A percentile compares a stretch with the other conserved stretches of the same genome.
Conservation (phyloP, 2,329 filamentous ascomycete species). For the Ophiognomonia clavigignenti-juglandacearum region DNA sequence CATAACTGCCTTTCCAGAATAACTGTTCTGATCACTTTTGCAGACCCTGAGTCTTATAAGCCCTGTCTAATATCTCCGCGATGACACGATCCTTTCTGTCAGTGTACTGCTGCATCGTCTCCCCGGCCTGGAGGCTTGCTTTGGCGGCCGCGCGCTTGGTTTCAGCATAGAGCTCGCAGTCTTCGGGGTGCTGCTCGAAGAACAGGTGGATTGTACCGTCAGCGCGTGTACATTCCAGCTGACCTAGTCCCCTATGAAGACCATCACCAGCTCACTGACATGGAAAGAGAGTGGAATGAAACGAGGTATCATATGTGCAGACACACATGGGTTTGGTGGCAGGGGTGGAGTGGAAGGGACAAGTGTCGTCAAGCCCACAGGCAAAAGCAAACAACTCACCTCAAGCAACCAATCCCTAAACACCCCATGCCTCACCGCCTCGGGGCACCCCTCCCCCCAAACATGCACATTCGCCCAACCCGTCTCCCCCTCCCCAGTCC, state of each 20-base stretch:
- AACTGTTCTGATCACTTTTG: not conserved
- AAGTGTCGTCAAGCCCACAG: no score
- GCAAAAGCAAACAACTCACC: not conserved
- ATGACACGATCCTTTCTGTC: constrained; percentile 2
- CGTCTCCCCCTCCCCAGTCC: not conserved
- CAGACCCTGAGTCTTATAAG: not conserved
- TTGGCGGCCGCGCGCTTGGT: constrained; percentile 3
- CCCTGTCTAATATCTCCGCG: constrained; percentile 4
- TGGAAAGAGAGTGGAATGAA: not conserved
- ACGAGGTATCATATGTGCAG: no score
- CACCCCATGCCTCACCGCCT: constrained; percentile 2
- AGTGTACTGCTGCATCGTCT: not conserved
- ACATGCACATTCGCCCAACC: constrained; percentile 12
- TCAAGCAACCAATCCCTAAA: constrained; percentile 8
- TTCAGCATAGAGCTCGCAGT: constrained; percentile 1
- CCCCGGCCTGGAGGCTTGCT: not conserved
- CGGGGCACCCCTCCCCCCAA: constrained; percentile 2
- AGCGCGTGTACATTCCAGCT: not conserved
- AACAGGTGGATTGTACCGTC: not conserved
- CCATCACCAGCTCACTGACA: not conserved
- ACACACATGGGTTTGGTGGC: no score
- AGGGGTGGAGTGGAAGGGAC: no score
- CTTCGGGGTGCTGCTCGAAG: constrained; percentile 1
- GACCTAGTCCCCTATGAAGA: not conserved
- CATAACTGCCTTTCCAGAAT: no score